Conservation (phyloP, 345 rosid species). For the Citrus unshiu region DNA sequence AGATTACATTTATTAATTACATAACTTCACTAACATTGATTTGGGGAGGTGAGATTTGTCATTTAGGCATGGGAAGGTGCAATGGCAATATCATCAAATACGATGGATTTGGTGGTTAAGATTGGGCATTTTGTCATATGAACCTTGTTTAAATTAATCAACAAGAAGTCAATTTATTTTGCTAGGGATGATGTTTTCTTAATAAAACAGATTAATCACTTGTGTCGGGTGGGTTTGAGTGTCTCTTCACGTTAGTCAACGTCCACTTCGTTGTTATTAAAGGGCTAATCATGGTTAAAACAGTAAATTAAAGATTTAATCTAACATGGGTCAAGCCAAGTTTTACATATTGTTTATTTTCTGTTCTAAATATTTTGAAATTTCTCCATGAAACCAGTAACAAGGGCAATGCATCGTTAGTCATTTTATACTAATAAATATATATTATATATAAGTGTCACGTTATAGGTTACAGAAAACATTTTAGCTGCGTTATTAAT, state of each 20-base stretch:
- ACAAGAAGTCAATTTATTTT: neutral
- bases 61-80: conserved; percentile 6
- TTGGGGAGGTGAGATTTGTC: conserved; percentile 9
- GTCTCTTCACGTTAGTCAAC: neutral
- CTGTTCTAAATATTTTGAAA: no score
- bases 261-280: neutral
- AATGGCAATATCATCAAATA: conserved; percentile 2
- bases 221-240: neutral
- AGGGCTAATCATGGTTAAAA: neutral
- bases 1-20: neutral
- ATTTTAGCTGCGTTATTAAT: no score
- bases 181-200: neutral
- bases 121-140: conserved; percentile 9
- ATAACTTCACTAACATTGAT: neutral
- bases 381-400: no score
- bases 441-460: no score
- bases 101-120: conserved; percentile 3
- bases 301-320: neutral
- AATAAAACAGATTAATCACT: neutral
- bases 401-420: no score
- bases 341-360: no score
- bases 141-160: conserved; percentile 1
- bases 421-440: no score
- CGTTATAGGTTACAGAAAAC: no score
- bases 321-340: neutral